Percentiles rank a stretch among this genome's conserved stretches.
Evolutionary conservation across 495 filamentous ascomycete genomes (phyloP).

Genomic region (Halenospora varia): DNA sequence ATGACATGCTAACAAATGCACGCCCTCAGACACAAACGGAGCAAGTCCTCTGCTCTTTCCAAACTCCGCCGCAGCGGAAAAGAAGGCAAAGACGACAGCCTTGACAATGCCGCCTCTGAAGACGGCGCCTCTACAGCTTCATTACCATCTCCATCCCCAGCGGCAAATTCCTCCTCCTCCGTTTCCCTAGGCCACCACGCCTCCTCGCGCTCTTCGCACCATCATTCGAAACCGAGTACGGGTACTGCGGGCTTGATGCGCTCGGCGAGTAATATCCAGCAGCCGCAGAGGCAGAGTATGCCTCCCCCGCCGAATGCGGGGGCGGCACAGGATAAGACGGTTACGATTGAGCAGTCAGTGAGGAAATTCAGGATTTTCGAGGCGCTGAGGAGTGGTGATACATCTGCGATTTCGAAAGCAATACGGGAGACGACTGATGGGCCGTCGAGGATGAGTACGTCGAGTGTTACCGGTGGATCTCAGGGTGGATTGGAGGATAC

Average conservation of each 20-base stretch:
- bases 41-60: conserved; percentile 45
- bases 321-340: conserved; percentile 23
- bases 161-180: conserved; percentile 27
- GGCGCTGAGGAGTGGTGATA: conserved; percentile 84
- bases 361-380: conserved; percentile 92
- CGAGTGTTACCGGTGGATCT: conserved; percentile 40
- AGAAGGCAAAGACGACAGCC: conserved; percentile 36
- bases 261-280: conserved; percentile 21
- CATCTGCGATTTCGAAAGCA: conserved; percentile 81
- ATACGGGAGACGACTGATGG: conserved; percentile 63
- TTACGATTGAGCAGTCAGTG: conserved; percentile 89
- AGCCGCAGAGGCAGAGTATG: conserved; percentile 6
- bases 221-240: conserved; percentile 39
- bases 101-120: conserved; percentile 28
- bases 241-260: conserved; percentile 25
- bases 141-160: conserved; percentile 24
- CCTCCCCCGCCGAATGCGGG: conserved; percentile 8
- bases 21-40: conserved; percentile 40
- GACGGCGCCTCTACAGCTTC: conserved; percentile 30
- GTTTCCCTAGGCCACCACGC: no score
- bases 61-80: conserved; percentile 44
- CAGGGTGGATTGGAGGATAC: conserved; percentile 65
- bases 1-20: not conserved
- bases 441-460: conserved; percentile 47
- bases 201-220: conserved; percentile 30